Conservation (phyloP, 2,329 filamentous ascomycete genomes). For the Arthroderma sp. region DNA sequence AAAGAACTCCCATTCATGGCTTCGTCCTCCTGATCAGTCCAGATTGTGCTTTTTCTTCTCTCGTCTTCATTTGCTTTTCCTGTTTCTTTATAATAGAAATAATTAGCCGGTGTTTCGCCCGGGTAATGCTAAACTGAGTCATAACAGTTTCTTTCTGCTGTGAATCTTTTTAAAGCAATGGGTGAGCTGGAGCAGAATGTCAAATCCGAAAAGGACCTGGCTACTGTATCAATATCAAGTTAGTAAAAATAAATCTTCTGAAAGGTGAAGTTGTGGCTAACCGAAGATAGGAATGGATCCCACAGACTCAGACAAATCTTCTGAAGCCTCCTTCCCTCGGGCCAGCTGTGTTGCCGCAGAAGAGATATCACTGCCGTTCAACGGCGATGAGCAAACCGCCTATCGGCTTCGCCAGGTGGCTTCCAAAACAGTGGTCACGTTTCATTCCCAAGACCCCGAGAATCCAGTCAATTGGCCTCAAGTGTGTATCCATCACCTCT, state of each 20-base stretch:
- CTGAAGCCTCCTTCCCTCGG: neutral
- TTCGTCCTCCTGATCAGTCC: no score
- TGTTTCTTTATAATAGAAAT: no score
- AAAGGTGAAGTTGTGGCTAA: neutral
- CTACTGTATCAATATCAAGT: neutral
- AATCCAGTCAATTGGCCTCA: constrained; percentile 24
- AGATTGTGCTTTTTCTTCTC: no score
- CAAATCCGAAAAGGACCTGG: neutral
- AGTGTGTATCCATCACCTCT: constrained; percentile 11
- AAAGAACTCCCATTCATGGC: no score
- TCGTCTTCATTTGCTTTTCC: no score
- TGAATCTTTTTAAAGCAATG: no score
- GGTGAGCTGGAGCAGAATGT: no score
- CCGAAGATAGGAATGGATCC: no score
- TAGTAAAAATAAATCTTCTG: neutral
- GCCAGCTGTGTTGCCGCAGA: neutral
- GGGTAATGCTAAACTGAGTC: no score
- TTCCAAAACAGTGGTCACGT: constrained; percentile 25
- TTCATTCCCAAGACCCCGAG: constrained; percentile 21
- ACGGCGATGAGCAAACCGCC: neutral
- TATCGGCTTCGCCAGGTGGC: constrained; percentile 21
- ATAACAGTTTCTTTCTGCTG: no score
- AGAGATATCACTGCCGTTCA: neutral
- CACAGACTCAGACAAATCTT: neutral
- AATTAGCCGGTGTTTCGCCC: no score